Base-by-base conservation (phyloP, 108 stramenopile genomes). In the Discostella stelligeroides region DNA sequence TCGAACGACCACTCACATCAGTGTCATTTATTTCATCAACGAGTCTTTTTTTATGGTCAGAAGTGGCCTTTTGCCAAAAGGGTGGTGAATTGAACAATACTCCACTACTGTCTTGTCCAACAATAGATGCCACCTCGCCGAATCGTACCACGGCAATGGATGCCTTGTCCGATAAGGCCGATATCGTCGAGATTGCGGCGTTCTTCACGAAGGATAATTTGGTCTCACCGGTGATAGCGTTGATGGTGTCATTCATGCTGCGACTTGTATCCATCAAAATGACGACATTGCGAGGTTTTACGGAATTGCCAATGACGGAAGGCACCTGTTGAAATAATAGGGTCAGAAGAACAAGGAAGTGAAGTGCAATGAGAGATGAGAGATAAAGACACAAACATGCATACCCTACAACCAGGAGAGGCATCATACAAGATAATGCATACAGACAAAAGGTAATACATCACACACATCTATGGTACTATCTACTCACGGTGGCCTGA, bases 401-500 rank as follows among this genome's bases (percentile, higher is more conserved):
- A n/a, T 1, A 24, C 23, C 20, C 15, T 40, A 43, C 41, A 45
- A 43, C 20, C 60, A 37, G 14, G 7, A 28, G 17, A 38, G 30
- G 7, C 21, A 38, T 59, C 28, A 28, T 12, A 25, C 17, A 43
- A 13, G 12, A 25, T 41, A 0, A n/a, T n/a, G n/a, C n/a, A n/a
- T n/a, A n/a, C n/a, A n/a, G n/a, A n/a, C n/a, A n/a, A n/a, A n/a
- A n/a, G n/a, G n/a, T n/a, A n/a, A n/a, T n/a, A n/a, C n/a, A n/a
- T n/a, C n/a, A n/a, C n/a, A n/a, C n/a, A n/a, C n/a, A n/a, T n/a
- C n/a, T n/a, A n/a, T n/a, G n/a, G n/a, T n/a, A n/a, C n/a, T n/a
- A n/a, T 3, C 34, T 34, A 54, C 46, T 67, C 46, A 67, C 57
- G 11, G 78, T 76, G 23, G 84, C 84, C 38, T 84, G 73, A 61